phyloP scores from a whole-genome alignment of 1,284 basidiomycete genomes.

The Fomes fomentarius region DNA sequence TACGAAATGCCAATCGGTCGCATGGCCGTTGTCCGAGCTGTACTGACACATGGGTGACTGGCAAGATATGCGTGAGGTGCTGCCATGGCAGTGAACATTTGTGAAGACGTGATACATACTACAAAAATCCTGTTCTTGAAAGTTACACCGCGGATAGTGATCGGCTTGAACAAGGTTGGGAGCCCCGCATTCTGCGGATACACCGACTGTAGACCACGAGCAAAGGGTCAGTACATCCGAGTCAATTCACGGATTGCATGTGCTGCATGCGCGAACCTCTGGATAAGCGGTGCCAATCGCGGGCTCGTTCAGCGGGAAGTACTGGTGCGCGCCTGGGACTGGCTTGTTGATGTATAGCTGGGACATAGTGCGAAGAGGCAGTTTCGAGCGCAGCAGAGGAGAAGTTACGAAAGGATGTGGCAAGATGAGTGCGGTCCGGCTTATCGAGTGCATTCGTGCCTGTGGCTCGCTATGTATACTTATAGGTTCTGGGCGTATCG shows the following conservation, averaged over 20 bases:
- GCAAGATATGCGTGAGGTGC: not conserved
- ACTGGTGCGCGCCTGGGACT: constrained; percentile 53
- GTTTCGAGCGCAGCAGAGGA: not conserved
- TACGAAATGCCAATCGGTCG: constrained; percentile 81
- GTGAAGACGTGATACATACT: constrained; percentile 24
- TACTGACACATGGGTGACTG: constrained; percentile 84
- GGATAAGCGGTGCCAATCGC: constrained; percentile 55
- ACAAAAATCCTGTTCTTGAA: constrained; percentile 80
- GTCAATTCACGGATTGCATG: no score
- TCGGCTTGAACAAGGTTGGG: constrained; percentile 69
- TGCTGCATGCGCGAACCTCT: constrained; percentile 39
- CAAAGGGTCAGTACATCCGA: not conserved
- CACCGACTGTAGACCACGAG: constrained; percentile 35
- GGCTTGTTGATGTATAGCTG: constrained; percentile 43
- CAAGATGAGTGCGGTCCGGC: not conserved
- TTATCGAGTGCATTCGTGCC: not conserved
- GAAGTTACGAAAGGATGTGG: no score
- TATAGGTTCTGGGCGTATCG: not conserved
- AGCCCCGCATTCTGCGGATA: constrained; percentile 47
- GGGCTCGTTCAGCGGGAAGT: constrained; percentile 66
- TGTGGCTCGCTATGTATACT: not conserved
- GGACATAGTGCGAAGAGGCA: constrained; percentile 13
- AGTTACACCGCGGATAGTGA: constrained; percentile 62
- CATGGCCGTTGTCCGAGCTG: constrained; percentile 70
- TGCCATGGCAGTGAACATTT: not conserved